These are phyloP conservation scores for Mangifera indica DNA, from an alignment of 345 rosid genomes.

Conservation along the genomic window DNA sequence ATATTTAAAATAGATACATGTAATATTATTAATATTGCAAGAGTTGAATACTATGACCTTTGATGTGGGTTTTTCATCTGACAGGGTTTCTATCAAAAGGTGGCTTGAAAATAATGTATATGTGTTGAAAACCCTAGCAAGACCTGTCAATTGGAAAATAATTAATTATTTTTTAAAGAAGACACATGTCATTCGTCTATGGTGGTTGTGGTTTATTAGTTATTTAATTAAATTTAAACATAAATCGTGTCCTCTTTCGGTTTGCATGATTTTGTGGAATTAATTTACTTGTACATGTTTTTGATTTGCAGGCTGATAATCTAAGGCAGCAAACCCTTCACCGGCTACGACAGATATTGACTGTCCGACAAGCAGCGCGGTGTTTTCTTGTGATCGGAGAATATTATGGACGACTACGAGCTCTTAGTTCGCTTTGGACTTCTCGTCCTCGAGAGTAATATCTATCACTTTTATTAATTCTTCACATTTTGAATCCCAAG, in stretches of 20 bases:
- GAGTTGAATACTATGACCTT: slow-evolving; percentile 25
- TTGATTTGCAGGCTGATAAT: slow-evolving; percentile 68
- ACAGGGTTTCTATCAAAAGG: slow-evolving; percentile 42
- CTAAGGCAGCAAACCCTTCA: slow-evolving; percentile 94
- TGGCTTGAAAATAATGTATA: slow-evolving; percentile 45
- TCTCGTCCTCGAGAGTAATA: slow-evolving; percentile 94
- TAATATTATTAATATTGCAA: too few relatives aligned
- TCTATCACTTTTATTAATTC: not conserved
- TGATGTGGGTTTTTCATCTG: slow-evolving; percentile 41
- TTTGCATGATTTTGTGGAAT: not conserved
- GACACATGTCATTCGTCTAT: slow-evolving; percentile 17
- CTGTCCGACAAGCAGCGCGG: slow-evolving; percentile 80
- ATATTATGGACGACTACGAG: slow-evolving; percentile 78
- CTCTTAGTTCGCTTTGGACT: slow-evolving; percentile 88
- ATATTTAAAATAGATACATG: too few relatives aligned
- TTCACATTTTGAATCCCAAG: too few relatives aligned
- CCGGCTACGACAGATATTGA: slow-evolving; percentile 71
- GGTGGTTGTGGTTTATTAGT: slow-evolving; percentile 6
- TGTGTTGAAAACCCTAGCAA: slow-evolving; percentile 45
- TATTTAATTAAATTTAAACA: not conserved
- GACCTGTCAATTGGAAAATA: slow-evolving; percentile 22
- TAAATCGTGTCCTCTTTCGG: not conserved
- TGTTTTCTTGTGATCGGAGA: slow-evolving; percentile 91
- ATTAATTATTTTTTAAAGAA: not conserved
- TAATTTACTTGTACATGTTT: too few relatives aligned